Evolutionary conservation across 257 asterid genomes (phyloP).

Genomic region (Thymus mandschuricus): DNA sequence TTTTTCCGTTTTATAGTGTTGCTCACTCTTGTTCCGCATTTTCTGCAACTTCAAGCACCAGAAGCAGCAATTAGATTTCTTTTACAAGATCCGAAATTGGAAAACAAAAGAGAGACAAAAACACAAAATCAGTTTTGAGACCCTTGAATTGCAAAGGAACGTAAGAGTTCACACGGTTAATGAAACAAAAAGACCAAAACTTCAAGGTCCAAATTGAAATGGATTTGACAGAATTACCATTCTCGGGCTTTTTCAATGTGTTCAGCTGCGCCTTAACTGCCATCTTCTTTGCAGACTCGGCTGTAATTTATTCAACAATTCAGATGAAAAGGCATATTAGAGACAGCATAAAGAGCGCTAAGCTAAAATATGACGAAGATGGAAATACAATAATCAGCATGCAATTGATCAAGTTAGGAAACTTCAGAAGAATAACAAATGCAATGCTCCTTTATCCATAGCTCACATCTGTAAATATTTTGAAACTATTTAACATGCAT

Average conservation of each 20-base stretch:
- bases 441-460: not conserved
- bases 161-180: not conserved
- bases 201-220: not conserved
- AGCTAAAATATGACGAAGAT: constrained; percentile 9
- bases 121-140: not conserved
- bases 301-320: constrained; percentile 46
- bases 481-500: not conserved
- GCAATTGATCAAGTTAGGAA: not conserved
- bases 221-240: constrained; percentile 49
- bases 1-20: not conserved
- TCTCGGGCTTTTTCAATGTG: constrained; percentile 31
- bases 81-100: constrained; percentile 10
- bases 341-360: not conserved
- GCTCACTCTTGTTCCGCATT: constrained; percentile 45
- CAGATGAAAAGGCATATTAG: not conserved
- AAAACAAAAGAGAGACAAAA: not conserved
- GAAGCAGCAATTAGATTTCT: constrained; percentile 22
- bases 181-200: not conserved
- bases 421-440: not conserved
- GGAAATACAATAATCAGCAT: not conserved
- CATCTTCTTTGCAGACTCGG: constrained; percentile 50
- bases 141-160: not conserved
- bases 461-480: not conserved
- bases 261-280: constrained; percentile 46
- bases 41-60: constrained; percentile 39